Evolutionary conservation across 2,329 filamentous ascomycete species (phyloP), one percentile per base, ranked within the genome.

Genomic region (Ophiostoma angusticollis): DNA sequence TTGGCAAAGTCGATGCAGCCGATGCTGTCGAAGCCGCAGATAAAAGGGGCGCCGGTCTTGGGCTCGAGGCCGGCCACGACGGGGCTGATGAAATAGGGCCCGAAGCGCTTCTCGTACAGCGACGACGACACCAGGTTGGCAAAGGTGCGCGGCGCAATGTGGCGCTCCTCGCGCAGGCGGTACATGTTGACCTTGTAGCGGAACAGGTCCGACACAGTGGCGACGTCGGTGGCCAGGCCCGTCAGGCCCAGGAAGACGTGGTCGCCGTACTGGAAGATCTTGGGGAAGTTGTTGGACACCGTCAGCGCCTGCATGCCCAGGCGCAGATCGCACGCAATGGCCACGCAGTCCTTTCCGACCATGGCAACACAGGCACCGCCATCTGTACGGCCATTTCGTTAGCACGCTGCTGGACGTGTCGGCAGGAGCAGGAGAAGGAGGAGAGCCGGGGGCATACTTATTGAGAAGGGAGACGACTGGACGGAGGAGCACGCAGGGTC

Each of bases 181-280:
- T 98, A 98, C 84, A 98, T 93, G 75, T 98, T 98, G 62, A 93
- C 85, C 74, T 98, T 98, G 78, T 94, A 96, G 58, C 91, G 86
- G 75, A 98, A 93, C 51, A 96, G 80, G 65, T 98, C 89, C 54
- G 80, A 83, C 51, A 98, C 89, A 52, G 89, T 96, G 49, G 75
- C 76, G 49, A 98, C 86, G 61, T 98, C 91, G 52, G 91, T 98
- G 45, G 91, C 91, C 37, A 98, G 83, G 40, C 91, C 91, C 5
- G 91, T 96, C 45, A 98, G 78, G 41, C 91, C 91, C 25, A 98
- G 82, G 65, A 93, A 95, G 54, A 91, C 84, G 56, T 50, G 42
- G 57, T 89, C 84, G 56, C 85, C 86, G 72, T 93, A 96, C 63
- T 81, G 78, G 78, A 96, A 96, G 72, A 98, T 84, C 72, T 98